phyloP scores from a whole-genome alignment of 306 rosid genomes.

The Leucaena leucocephala region DNA sequence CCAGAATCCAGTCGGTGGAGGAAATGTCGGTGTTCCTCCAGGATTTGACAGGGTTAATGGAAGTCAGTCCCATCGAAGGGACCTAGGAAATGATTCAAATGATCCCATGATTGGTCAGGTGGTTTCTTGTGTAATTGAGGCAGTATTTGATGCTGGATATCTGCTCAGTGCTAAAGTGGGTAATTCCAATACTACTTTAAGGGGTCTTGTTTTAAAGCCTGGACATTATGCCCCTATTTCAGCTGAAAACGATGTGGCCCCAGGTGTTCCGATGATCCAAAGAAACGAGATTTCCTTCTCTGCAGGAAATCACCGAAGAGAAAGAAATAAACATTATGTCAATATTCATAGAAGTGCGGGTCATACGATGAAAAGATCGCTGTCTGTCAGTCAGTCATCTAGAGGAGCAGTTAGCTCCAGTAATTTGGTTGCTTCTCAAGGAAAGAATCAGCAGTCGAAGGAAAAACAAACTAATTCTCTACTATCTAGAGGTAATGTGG shows the following conservation, averaged over 20 bases:
- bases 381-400: constrained; percentile 45
- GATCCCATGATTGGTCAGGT: constrained; percentile 65
- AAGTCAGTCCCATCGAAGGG: constrained; percentile 55
- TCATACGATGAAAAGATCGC: constrained; percentile 44
- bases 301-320: constrained; percentile 48
- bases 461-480: constrained; percentile 41
- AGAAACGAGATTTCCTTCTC: constrained; percentile 65
- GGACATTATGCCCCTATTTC: constrained; percentile 77
- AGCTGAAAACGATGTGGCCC: constrained; percentile 85
- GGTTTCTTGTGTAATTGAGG: constrained; percentile 87
- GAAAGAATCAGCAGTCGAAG: constrained; percentile 39
- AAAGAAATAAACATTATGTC: constrained; percentile 45
- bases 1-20: constrained; percentile 46
- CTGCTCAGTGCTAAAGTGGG: constrained; percentile 81
- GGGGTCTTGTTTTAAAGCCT: constrained; percentile 86
- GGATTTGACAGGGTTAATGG: constrained; percentile 58
- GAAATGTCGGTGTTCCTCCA: constrained; percentile 48
- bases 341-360: constrained; percentile 44
- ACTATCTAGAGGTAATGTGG: constrained; percentile 52
- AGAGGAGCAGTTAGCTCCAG: constrained; percentile 46
- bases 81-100: constrained; percentile 41
- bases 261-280: constrained; percentile 73
- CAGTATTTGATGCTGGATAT: constrained; percentile 91
- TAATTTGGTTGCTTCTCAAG: constrained; percentile 43
- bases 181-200: constrained; percentile 66